A percentile compares a stretch with the other conserved stretches of the same genome.
phyloP scores from a whole-genome alignment of 2,329 filamentous ascomycete genomes.

The Coccinonectria pachysandricola region DNA sequence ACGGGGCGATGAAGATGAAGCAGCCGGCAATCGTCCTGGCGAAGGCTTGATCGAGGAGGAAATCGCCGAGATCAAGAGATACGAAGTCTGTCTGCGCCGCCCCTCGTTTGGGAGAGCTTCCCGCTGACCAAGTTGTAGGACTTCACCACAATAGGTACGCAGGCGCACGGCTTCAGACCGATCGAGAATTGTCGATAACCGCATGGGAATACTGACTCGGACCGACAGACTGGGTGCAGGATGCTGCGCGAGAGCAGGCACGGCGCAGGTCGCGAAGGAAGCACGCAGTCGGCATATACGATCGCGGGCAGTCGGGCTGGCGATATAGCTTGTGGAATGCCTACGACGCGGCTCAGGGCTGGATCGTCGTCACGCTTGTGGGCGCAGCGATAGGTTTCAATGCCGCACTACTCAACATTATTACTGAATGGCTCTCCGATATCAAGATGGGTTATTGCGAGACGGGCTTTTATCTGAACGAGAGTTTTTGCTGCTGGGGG shows the following conservation, averaged over 20 bases:
- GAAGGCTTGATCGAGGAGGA: constrained; percentile 79
- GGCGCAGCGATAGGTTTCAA: constrained; percentile 88
- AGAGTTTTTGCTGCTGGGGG: constrained; percentile 97
- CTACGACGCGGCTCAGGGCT: constrained; percentile 93
- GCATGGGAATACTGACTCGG: constrained; percentile 20
- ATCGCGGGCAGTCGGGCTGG: constrained; percentile 63
- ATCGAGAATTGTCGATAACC: constrained; percentile 1
- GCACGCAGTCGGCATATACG: constrained; percentile 61
- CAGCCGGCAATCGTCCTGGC: constrained; percentile 32
- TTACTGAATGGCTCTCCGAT: constrained; percentile 94
- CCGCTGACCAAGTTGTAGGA: constrained; percentile 37
- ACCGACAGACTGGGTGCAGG: constrained; percentile 81
- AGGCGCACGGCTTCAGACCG: constrained; percentile 5
- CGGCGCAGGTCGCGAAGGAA: constrained; percentile 67
- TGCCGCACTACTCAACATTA: constrained; percentile 85
- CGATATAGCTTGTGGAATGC: constrained; percentile 70
- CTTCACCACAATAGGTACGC: constrained; percentile 80
- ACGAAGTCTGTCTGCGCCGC: constrained; percentile 50
- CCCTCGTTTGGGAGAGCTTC: constrained; percentile 1
- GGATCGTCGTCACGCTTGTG: constrained; percentile 94
- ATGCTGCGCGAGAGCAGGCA: constrained; percentile 82
- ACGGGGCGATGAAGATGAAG: constrained; percentile 44
- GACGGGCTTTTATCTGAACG: constrained; percentile 93
- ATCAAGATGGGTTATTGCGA: constrained; percentile 94
- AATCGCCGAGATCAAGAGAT: constrained; percentile 95